Evolutionary conservation across 129 eudicot genomes (phyloP).

Genomic region (Chrysanthemum makinoi): DNA sequence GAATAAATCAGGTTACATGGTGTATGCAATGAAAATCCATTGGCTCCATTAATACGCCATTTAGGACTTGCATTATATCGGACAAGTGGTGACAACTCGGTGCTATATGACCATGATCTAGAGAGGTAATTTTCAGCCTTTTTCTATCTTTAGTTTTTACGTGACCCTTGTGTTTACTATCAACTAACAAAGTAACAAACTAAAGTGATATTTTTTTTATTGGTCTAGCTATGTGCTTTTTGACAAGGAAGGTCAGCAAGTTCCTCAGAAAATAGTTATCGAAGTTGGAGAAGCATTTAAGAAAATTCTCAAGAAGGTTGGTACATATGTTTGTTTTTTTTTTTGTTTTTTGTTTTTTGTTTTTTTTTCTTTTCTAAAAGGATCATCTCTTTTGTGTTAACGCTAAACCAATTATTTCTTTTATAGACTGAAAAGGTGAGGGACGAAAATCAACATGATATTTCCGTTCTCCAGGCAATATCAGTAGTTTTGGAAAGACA

Average conservation of each 20-base stretch:
- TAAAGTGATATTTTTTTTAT: slow-evolving; percentile 24
- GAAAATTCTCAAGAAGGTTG: slow-evolving; percentile 80
- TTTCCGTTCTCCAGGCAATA: slow-evolving; percentile 84
- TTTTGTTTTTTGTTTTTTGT: no score
- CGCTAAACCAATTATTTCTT: slow-evolving; percentile 3
- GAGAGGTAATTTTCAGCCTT: slow-evolving; percentile 56
- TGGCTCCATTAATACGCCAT: slow-evolving; percentile 88
- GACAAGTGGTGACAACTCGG: slow-evolving; percentile 97
- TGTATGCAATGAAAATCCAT: slow-evolving; percentile 98
- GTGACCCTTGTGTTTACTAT: not conserved
- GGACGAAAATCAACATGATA: slow-evolving; percentile 64
- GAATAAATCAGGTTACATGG: slow-evolving; percentile 78
- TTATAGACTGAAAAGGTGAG: slow-evolving; percentile 85
- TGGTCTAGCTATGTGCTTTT: slow-evolving; percentile 69
- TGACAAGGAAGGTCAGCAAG: slow-evolving; percentile 73
- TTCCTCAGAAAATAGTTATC: slow-evolving; percentile 71
- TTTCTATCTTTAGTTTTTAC: no score
- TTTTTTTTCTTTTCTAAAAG: not conserved
- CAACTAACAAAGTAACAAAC: not conserved
- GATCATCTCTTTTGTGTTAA: not conserved
- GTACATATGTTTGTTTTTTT: not conserved
- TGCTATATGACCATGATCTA: slow-evolving; percentile 92
- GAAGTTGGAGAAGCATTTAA: slow-evolving; percentile 83
- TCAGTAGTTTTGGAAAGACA: slow-evolving; percentile 73
- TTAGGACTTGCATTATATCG: slow-evolving; percentile 86